phyloP scores from a whole-genome alignment of 1,284 basidiomycete species.

The Puccinia horiana region DNA sequence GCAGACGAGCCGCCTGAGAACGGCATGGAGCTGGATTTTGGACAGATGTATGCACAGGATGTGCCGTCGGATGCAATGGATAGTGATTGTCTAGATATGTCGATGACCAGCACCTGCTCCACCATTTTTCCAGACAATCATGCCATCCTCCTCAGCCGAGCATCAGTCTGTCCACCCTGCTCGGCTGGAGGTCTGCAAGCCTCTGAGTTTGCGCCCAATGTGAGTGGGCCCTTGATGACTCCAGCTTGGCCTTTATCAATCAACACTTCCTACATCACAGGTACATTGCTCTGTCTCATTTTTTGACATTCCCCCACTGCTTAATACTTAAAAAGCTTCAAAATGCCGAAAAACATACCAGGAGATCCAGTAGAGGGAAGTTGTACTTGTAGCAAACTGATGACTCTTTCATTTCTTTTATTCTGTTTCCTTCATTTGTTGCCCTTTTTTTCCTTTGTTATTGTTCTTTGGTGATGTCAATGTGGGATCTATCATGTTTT shows the following conservation, averaged over 20 bases:
- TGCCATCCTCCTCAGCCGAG: neutral
- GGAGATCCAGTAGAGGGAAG: too few species aligned
- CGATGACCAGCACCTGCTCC: neutral
- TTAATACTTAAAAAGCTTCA: too few species aligned
- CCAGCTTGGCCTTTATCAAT: slow-evolving; percentile 11
- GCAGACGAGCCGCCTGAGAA: neutral
- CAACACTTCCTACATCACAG: slow-evolving; percentile 27
- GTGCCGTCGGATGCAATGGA: neutral
- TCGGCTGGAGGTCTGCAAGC: neutral
- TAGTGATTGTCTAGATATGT: neutral
- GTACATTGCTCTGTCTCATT: neutral
- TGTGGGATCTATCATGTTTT: too few species aligned
- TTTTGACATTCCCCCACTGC: neutral
- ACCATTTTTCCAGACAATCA: slow-evolving; percentile 20
- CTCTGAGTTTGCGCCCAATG: slow-evolving; percentile 8
- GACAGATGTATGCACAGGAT: slow-evolving; percentile 13
- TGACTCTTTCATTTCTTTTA: too few species aligned
- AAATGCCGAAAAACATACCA: too few species aligned
- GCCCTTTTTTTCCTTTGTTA: too few species aligned
- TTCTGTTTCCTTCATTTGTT: too few species aligned
- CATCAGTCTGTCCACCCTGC: slow-evolving; percentile 22
- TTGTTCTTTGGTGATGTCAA: too few species aligned
- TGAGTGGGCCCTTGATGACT: neutral
- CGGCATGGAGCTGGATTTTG: neutral
- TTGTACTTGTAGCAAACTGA: too few species aligned